phyloP scores from a whole-genome alignment of 2,329 filamentous ascomycete species.

The Talaromyces pinophilus region DNA sequence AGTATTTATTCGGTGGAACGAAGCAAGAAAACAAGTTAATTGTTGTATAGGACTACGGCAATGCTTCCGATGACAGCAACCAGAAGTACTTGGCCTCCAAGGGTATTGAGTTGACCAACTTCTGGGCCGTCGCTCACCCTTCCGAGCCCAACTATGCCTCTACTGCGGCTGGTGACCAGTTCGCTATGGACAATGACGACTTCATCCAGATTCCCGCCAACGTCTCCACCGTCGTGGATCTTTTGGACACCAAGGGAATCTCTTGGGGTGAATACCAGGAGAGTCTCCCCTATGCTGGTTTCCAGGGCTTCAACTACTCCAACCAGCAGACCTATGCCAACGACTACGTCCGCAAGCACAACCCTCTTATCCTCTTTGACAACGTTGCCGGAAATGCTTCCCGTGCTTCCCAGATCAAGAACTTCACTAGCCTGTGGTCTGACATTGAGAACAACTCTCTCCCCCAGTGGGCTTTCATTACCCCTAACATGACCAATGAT shows the following conservation, averaged over 20 bases:
- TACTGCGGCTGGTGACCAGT: constrained; percentile 68
- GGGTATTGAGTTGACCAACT: constrained; percentile 64
- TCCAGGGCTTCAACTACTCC: constrained; percentile 63
- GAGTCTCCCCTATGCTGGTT: constrained; percentile 74
- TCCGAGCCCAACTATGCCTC: constrained; percentile 76
- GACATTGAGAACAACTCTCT: constrained; percentile 65
- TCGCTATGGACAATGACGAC: constrained; percentile 69
- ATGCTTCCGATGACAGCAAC: constrained; percentile 60
- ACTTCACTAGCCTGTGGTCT: constrained; percentile 66
- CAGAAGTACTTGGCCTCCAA: constrained; percentile 35
- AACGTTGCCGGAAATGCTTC: constrained; percentile 60
- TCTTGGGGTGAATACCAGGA: constrained; percentile 75
- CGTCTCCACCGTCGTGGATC: constrained; percentile 67
- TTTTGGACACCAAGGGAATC: constrained; percentile 66
- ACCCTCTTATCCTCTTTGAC: constrained; percentile 66
- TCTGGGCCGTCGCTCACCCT: constrained; percentile 68
- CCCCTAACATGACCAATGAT: constrained; percentile 62
- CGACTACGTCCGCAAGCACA: constrained; percentile 83
- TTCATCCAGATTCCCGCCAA: constrained; percentile 62
- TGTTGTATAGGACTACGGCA: constrained; percentile 55
- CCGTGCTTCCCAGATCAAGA: constrained; percentile 71
- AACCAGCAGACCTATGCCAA: constrained; percentile 68
- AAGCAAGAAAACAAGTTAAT: neutral
- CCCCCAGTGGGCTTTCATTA: constrained; percentile 66
- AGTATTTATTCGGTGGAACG: constrained; percentile 31